These are phyloP conservation scores for maize (Zea mays) DNA, from an alignment of 176 grass and related monocot genomes.

Conservation along the genomic window Zm-B73-REFERENCE-NAM-5.0 NC_050099.1:19532501-19533000, in stretches of 20 bases:
- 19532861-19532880: conserved; percentile 34
- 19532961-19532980: background rate
- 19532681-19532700: background rate
- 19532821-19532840: conserved; percentile 27
- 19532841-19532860: background rate
- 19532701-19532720: background rate
- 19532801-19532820: background rate
- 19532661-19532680: background rate
- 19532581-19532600: background rate
- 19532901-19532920: background rate
- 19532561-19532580: background rate
- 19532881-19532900: background rate
- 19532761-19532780: background rate
- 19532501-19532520: conserved; percentile 69
- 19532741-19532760: background rate
- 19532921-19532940: background rate
- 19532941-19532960: background rate
- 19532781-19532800: background rate
- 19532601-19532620: background rate
- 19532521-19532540: conserved; percentile 33
- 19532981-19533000: background rate
- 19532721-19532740: background rate
- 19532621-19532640: background rate
- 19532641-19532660: background rate
- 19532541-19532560: conserved; percentile 17